Evolutionary conservation across 2,329 filamentous ascomycete genomes (phyloP).

Genomic region (Ceratocystis cubensis): DNA sequence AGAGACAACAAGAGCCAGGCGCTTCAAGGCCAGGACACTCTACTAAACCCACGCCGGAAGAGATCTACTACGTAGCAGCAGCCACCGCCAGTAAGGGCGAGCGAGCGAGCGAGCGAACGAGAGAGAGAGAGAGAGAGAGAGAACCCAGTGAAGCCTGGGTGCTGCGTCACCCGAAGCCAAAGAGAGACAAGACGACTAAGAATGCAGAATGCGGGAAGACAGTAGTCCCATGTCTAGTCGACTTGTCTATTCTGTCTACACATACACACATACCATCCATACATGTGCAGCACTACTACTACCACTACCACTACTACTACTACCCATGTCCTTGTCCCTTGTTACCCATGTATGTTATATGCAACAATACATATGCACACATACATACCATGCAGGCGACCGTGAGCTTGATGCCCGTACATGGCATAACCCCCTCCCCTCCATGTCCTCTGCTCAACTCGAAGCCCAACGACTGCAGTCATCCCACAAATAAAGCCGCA

Average conservation of each 20-base stretch:
- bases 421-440: not conserved
- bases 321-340: not conserved
- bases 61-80: too few relatives aligned
- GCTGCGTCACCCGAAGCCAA: not conserved
- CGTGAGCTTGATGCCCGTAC: not conserved
- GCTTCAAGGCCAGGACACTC: not conserved
- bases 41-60: too few relatives aligned
- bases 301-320: too few relatives aligned
- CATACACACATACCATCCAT: too few relatives aligned
- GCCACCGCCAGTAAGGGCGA: not conserved
- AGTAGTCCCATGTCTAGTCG: too few relatives aligned
- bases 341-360: not conserved
- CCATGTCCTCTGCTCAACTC: too few relatives aligned
- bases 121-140: not conserved
- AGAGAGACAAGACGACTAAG: not conserved
- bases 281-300: too few relatives aligned
- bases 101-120: not conserved
- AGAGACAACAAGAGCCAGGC: not conserved
- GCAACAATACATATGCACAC: not conserved
- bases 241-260: too few relatives aligned
- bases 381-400: not conserved
- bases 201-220: too few relatives aligned
- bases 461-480: not conserved
- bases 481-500: not conserved
- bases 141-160: not conserved